Conservation (phyloP, 192 early-diverging fungal species). For the Coemansia sp. region DNA sequence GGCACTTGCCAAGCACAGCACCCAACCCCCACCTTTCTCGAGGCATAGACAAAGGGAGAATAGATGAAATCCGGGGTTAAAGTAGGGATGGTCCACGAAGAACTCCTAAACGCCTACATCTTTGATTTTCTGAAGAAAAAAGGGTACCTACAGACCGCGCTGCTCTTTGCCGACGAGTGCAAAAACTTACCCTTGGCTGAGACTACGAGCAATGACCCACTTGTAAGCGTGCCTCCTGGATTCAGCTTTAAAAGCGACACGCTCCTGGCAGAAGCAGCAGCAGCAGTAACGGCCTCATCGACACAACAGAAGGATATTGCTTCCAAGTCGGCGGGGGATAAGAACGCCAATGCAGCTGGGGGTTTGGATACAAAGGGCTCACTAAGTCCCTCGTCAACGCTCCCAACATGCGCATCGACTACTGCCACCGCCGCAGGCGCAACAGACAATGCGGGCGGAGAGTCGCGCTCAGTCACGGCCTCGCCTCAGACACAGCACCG, state of each 20-base stretch:
- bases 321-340: constrained; percentile 8
- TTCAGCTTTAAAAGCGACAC: background rate
- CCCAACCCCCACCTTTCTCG: too few species aligned
- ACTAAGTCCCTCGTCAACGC: constrained; percentile 1
- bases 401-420: background rate
- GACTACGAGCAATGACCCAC: constrained; percentile 21
- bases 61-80: constrained; percentile 6
- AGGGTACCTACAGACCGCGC: constrained; percentile 31
- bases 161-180: constrained; percentile 46
- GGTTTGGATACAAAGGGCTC: constrained; percentile 4
- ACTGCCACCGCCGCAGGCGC: background rate
- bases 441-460: constrained; percentile 9
- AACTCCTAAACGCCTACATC: constrained; percentile 44
- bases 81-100: constrained; percentile 32
- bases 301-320: background rate
- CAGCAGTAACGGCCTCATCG: too few species aligned
- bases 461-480: constrained; percentile 2
- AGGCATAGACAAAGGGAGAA: constrained; percentile 1
- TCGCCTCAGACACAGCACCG: constrained; percentile 6
- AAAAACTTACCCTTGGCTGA: constrained; percentile 22
- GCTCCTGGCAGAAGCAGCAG: constrained; percentile 1
- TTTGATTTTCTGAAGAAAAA: constrained; percentile 45
- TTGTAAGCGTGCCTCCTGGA: constrained; percentile 11
- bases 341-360: background rate
- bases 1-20: too few species aligned